A percentile compares a stretch with the other conserved stretches of the same genome.
These are phyloP conservation scores for Elongisporangium anandrum DNA, from an alignment of 352 stramenopile species.

Conservation along the genomic window DNA sequence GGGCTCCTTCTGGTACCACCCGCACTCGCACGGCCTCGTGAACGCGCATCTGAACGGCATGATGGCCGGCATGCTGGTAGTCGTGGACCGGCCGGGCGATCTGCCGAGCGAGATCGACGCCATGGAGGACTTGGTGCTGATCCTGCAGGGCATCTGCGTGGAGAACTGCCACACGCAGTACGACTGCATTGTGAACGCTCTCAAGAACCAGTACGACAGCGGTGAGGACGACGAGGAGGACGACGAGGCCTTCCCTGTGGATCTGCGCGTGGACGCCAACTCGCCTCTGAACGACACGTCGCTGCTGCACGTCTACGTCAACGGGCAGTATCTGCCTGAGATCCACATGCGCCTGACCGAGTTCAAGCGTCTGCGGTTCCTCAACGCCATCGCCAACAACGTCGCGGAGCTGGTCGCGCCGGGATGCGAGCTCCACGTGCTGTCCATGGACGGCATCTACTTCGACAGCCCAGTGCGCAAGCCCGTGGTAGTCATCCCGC, in stretches of 20 bases:
- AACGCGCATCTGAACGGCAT: constrained; percentile 75
- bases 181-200: constrained; percentile 50
- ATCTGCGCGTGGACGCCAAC: constrained; percentile 30
- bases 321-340: constrained; percentile 64
- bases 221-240: constrained; percentile 12
- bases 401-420: constrained; percentile 60
- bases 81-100: constrained; percentile 54
- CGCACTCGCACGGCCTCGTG: constrained; percentile 64
- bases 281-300: constrained; percentile 70
- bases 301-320: constrained; percentile 65
- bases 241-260: constrained; percentile 28
- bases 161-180: constrained; percentile 61
- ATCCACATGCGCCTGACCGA: constrained; percentile 42
- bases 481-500: constrained; percentile 54
- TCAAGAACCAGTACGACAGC: constrained; percentile 47
- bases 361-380: constrained; percentile 62
- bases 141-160: constrained; percentile 65
- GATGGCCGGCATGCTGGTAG: constrained; percentile 64
- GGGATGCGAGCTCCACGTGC: constrained; percentile 46
- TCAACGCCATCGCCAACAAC: constrained; percentile 84
- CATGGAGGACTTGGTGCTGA: constrained; percentile 65
- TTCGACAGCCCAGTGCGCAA: constrained; percentile 33
- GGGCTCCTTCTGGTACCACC: constrained; percentile 82
- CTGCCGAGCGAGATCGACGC: constrained; percentile 39
- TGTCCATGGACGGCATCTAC: constrained; percentile 75